Base-by-base conservation (phyloP, 1,139 yeast species). In the Candida buenavistaensis region DNA sequence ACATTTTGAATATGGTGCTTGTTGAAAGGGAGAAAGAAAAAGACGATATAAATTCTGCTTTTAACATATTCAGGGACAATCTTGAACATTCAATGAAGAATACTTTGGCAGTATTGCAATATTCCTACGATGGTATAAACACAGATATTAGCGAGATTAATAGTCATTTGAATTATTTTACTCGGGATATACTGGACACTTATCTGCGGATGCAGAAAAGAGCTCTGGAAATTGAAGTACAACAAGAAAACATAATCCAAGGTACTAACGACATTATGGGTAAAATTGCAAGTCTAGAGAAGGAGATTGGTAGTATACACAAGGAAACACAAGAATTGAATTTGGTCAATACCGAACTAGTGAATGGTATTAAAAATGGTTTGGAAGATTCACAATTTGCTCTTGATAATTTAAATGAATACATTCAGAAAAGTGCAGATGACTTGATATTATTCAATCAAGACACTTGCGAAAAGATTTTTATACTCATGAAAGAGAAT, bases 1-100 rank as follows among this genome's bases (percentile, higher is more conserved):
- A 23, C 3, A 14, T 43, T 2, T 12, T 45, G 2, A 42, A 43
- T 11, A 23, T 31, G 1, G 32, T 43, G 5, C 31, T 57, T 22
- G 29, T 25, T 8, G 33, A 32, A 3, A 37, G 28, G 5, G 28
- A 15, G 4, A 11, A 27, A 11, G 19, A 40, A 40, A 22, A 39
- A 16, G 28, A 38, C 6, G 35, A 41, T 3, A 33, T 47, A 28
- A 33, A 41, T 17, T 17, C 37, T 2, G 38, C 45, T 3, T 39
- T 51, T 6, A 29, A 39, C 7, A 38, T 36, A 6, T 45, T 51
- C 7, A 35, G 46, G 17, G 36, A 33, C 7, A 39, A 44, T 17
- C 34, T 58, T 14, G 43, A 50, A 28, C 23, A 28, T 9, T 36
- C 53, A 5, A 36, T 52, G 23, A 26, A 28, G 9, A 43, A 35